Base-by-base conservation (phyloP, 176 grass and related monocot species). In the Otatea glauca region DNA sequence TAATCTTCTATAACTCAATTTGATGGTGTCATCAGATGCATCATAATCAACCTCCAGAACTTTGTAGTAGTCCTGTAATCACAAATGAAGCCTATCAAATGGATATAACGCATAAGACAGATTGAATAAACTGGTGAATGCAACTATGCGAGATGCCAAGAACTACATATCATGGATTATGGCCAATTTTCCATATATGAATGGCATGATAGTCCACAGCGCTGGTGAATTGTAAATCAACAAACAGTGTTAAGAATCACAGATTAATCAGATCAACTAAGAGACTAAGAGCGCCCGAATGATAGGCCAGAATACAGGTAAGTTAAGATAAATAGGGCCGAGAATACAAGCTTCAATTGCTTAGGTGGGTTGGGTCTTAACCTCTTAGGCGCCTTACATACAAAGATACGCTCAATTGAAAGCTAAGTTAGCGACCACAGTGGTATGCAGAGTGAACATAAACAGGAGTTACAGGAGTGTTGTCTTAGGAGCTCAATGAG, bases 21-120 rank as follows among this genome's bases (percentile, higher is more conserved):
- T 92, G 75, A 95, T 95, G n/a, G 72, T 84, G 83, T 92, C 90
- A 65, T 90, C 86, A 38, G 90, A 88, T 79, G 93, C 90, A 74
- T 88, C 90, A 56, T 92, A 95, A 70, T 95, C 90, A 78, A 95
- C 72, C 86, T 92, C 90, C 54, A 95, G 66, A 88, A 95, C 90
- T 85, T 90, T 95, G 70, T 95, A 95, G 41, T 90, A 86, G 67
- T 95, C 93, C 93, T 95, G 72, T 10, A 10, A 74, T 34, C 21
- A 77, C 60, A 86, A 37, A 86, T 80, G 56, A 45, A 69, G 23
- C 70, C 72, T 35, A 54, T 62, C 14, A 81, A 78, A 81, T 56
- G 4, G 65, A 79, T n/a, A 85, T 34, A 70, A 38, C 23, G 0
- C 38, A 85, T 64, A 82, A 55, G 5, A 70, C 0, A 66, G 6